phyloP scores from a whole-genome alignment of 345 rosid species.

The Bruguiera gymnorhiza region DNA sequence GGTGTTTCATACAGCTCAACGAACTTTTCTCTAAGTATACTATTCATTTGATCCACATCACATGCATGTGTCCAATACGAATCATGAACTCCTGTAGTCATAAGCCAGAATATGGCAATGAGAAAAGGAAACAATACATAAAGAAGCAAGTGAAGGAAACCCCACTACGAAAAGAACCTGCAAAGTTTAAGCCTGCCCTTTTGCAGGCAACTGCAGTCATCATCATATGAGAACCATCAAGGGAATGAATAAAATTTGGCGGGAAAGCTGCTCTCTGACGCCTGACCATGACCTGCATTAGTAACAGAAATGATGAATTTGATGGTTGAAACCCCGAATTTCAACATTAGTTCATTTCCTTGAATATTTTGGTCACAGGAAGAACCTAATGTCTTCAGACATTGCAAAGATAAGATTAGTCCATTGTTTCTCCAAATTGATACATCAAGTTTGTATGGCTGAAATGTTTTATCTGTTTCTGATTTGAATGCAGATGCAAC shows the following conservation, averaged over 20 bases:
- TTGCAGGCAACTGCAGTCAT: constrained; percentile 95
- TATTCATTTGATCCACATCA: constrained; percentile 81
- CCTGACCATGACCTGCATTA: constrained; percentile 62
- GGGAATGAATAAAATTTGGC: constrained; percentile 96
- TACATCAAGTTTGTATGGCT: too few species aligned
- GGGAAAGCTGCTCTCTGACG: constrained; percentile 95
- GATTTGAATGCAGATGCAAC: too few species aligned
- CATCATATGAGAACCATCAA: constrained; percentile 99
- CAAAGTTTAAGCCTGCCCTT: constrained; percentile 75
- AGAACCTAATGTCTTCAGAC: background rate
- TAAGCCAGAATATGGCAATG: constrained; percentile 11
- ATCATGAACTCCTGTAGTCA: constrained; percentile 90
- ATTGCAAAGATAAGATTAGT: background rate
- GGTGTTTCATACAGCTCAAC: constrained; percentile 85
- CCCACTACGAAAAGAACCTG: constrained; percentile 49
- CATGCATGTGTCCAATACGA: constrained; percentile 99
- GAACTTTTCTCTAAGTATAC: constrained; percentile 81
- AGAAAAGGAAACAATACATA: constrained; percentile 17
- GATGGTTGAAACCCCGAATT: background rate
- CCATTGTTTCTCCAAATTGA: background rate
- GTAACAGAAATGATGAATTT: background rate
- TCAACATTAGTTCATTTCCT: background rate
- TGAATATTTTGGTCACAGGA: background rate
- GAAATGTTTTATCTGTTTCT: background rate
- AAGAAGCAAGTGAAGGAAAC: constrained; percentile 8